Evolutionary conservation across 306 rosid genomes (phyloP), one percentile per base, ranked within the genome.

Genomic region (Nissolia schottii): DNA sequence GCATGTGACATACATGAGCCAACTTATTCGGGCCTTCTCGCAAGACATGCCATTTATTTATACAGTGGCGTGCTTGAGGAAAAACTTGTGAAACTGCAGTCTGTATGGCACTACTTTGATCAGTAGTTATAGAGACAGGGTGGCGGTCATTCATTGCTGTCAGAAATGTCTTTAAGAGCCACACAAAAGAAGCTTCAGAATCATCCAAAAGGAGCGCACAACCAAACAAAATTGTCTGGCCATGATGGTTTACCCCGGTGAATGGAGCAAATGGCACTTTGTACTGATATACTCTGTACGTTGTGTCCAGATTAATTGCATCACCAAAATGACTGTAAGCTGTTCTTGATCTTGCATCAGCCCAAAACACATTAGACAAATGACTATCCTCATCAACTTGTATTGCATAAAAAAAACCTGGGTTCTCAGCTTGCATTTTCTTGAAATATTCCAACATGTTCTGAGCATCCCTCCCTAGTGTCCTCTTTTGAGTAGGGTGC

Each of bases 381-480:
- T 70, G 86, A 79, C 85, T 88, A 56, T 92, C 91, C 69, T 92
- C 96, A 75, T 90, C 98, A 82, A 92, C 90, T 80, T 92, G 96
- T 68, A 90, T 86, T 28, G 95, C 98, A 79, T 92, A 92, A 75
- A 92, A 88, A 85, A 92, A 92, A 69, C 96, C 96, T 57, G 96
- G 96, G 75, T 92, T 90, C 85, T 80, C 96, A 29, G 92, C 96
- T 81, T 92, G 98, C 95, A 92, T 87, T 85, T 90, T 92, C 88
- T 88, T 92, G 59, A 90, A 90, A 85, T 92, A 92, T 77, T 92
- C 98, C 64, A 92, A 86, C 84, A 92, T 75, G 79, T 90, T 90
- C 71, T 85, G 96, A 77, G 89, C 92, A 80, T 90, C 98, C 83
- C 79, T 92, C 76, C 98, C 98, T 35, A 92, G 60, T 40, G 89